Evolutionary conservation across 345 rosid species (phyloP).

Genomic region (Arabidopsis arenosa): DNA sequence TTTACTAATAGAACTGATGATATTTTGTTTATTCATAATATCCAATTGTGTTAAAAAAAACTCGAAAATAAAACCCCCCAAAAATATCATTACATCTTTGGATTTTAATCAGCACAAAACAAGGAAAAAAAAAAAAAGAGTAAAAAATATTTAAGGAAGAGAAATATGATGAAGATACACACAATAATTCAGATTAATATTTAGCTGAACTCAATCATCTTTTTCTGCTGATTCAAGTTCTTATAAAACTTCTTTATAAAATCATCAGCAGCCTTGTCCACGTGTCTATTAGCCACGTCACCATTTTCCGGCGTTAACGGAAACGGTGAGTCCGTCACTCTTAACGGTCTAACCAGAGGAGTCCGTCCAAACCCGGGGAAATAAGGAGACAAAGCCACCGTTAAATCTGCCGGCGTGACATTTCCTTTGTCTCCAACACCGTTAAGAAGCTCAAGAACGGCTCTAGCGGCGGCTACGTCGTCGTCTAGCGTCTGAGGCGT

Average conservation of each 20-base stretch:
- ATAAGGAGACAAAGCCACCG: constrained; percentile 73
- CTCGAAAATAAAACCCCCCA: constrained; percentile 29
- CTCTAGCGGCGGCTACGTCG: constrained; percentile 55
- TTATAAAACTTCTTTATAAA: constrained; percentile 79
- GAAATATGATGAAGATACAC: constrained; percentile 32
- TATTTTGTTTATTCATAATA: constrained; percentile 26
- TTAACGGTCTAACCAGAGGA: constrained; percentile 75
- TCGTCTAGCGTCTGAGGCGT: constrained; percentile 67
- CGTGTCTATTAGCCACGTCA: constrained; percentile 57
- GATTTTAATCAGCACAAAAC: constrained; percentile 15
- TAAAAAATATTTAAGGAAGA: constrained; percentile 10
- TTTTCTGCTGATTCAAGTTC: constrained; percentile 65
- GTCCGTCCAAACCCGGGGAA: constrained; percentile 85
- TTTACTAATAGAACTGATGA: constrained; percentile 10
- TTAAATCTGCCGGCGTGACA: constrained; percentile 48
- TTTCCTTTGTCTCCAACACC: constrained; percentile 42
- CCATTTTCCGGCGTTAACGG: constrained; percentile 62
- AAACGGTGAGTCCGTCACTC: constrained; percentile 95
- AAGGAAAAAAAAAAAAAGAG: not conserved
- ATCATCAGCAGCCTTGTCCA: constrained; percentile 83
- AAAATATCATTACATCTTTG: constrained; percentile 43
- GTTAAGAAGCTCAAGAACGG: constrained; percentile 65
- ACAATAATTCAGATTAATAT: constrained; percentile 1
- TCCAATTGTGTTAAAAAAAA: constrained; percentile 29
- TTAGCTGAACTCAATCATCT: constrained; percentile 43